Conservation (phyloP, 139 green algal genomes). For the Chlorella sp. region DNA sequence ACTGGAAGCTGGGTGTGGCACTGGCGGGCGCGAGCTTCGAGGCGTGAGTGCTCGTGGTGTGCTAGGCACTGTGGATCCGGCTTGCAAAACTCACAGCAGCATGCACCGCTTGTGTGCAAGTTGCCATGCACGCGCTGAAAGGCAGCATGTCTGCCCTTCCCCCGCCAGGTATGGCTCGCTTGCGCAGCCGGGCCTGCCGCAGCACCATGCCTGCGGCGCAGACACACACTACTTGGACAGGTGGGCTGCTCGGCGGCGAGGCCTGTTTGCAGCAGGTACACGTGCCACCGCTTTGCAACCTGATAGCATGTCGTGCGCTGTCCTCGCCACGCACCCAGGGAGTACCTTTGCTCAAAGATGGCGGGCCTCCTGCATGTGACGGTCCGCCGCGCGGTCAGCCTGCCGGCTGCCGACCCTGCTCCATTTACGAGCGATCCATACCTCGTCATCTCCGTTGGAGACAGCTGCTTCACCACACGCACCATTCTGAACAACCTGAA, state of each 20-base stretch:
- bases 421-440: neutral
- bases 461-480: neutral
- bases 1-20: conserved; percentile 30
- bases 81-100: no score
- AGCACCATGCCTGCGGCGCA: neutral
- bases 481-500: conserved; percentile 17
- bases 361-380: conserved; percentile 32
- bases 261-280: neutral
- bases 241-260: neutral
- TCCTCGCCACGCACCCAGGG: neutral
- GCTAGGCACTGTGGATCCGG: no score
- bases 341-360: conserved; percentile 27
- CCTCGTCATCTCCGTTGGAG: conserved; percentile 2
- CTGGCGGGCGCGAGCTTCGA: conserved; percentile 42
- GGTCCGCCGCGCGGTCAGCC: neutral
- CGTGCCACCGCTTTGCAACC: neutral
- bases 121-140: no score
- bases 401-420: neutral
- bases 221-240: neutral
- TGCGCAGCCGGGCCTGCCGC: neutral
- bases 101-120: no score
- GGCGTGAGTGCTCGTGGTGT: no score
- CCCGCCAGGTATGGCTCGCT: conserved; percentile 42
- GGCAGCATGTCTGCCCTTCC: no score
- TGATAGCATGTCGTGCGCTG: neutral